Evolutionary conservation across 2,329 filamentous ascomycete species (phyloP).

Genomic region (Fusarium sororula): DNA sequence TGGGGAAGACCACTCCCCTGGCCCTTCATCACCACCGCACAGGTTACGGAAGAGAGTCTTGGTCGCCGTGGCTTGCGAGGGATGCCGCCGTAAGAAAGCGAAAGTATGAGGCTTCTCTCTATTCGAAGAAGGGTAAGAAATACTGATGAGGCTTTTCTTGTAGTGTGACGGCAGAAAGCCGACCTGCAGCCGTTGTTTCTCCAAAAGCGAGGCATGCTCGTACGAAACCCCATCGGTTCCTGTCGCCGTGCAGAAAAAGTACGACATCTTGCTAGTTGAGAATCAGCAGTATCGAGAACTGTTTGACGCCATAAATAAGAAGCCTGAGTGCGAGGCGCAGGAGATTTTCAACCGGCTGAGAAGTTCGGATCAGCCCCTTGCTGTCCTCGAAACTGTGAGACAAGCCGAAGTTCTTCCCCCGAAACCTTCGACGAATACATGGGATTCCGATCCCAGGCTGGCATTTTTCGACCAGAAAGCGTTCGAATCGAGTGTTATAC

Average conservation of each 20-base stretch:
- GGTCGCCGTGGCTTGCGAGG: slow-evolving; percentile 16
- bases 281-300: slow-evolving; percentile 22
- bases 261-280: slow-evolving; percentile 3
- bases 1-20: background rate
- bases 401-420: slow-evolving; percentile 6
- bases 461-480: background rate
- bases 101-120: background rate
- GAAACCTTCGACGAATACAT: background rate
- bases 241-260: slow-evolving; percentile 7
- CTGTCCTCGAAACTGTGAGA: slow-evolving; percentile 1
- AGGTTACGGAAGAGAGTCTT: background rate
- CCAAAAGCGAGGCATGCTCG: background rate
- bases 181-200: slow-evolving; percentile 8
- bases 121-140: background rate
- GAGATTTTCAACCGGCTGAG: slow-evolving; percentile 9
- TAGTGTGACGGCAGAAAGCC: slow-evolving; percentile 17
- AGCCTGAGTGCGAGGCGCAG: slow-evolving; percentile 4
- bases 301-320: slow-evolving; percentile 7
- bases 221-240: slow-evolving; percentile 4
- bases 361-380: background rate
- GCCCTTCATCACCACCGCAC: background rate
- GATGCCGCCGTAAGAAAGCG: slow-evolving; percentile 12
- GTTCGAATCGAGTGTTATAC: background rate
- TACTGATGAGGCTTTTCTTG: background rate
- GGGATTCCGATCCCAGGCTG: background rate